Evolutionary conservation across 148 eudicot genomes (phyloP), one percentile per base, ranked within the genome.

Genomic region (Vaccinium corymbosum): DNA sequence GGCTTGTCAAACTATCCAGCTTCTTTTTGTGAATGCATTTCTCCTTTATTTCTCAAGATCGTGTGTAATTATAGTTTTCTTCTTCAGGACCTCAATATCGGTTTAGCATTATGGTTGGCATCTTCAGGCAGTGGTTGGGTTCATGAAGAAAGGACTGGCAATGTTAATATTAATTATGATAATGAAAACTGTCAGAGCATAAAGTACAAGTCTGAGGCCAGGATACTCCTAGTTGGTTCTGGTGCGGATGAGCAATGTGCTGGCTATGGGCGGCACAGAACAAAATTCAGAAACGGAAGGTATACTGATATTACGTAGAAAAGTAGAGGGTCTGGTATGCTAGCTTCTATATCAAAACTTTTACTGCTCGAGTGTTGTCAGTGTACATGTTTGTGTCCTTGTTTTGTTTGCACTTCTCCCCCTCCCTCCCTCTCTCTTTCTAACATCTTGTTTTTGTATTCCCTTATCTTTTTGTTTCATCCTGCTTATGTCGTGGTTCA

Each of bases 211-310:
- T 95, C 98, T 79, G 90, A 89, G 83, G 92, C 98, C 86, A 91
- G 92, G 88, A 93, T 95, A 89, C 90, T 95, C 51, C 92, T 95
- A 55, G 98, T 95, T 87, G 98, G 98, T 79, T 92, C 98, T 86
- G 98, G 98, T 82, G 98, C 98, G 53, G 98, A 94, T 85, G 98
- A 95, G 91, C 98, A 95, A 85, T 95, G 98, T 91, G 98, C 98
- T 84, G 98, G 98, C 71, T 95, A 95, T 90, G 98, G 98, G 29
- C 90, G 98, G 71, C 98, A 95, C 88, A 93, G 86, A 81, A 95
- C 98, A 86, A 95, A 94, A 84, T 95, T 89, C 86, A 92, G 89
- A 89, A 88, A 84, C 80, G 89, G 89, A 93, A 92, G 99, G 99
- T 97, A 85, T 12, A 80, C 22, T 32, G 50, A 13, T 48, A 29